phyloP scores from a whole-genome alignment of 2,329 filamentous ascomycete species.

The Phyllosticta citrichinensis region DNA sequence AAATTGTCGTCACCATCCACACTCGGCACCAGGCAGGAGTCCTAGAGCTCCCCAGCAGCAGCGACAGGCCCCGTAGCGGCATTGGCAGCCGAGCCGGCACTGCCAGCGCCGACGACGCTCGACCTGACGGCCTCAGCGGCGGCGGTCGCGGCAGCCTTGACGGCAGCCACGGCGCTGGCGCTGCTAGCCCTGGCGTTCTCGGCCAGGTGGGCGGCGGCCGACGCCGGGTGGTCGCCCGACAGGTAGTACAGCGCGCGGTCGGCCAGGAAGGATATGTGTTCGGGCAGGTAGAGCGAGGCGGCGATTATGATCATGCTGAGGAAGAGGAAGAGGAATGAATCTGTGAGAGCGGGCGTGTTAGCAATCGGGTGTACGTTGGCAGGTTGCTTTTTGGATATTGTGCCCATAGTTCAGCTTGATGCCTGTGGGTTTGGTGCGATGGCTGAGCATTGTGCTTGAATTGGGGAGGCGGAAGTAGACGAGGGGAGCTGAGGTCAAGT shows the following conservation, averaged over 20 bases:
- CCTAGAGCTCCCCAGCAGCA: not conserved
- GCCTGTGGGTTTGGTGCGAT: not conserved
- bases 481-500: not conserved
- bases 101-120: not conserved
- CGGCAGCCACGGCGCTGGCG: not conserved
- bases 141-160: not conserved
- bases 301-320: constrained; percentile 79
- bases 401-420: no score
- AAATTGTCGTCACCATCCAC: not conserved
- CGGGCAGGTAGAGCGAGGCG: constrained; percentile 82
- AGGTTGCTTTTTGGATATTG: no score
- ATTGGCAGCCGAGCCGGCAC: not conserved
- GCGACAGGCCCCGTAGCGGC: not conserved
- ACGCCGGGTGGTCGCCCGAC: constrained; percentile 52
- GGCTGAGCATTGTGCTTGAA: no score
- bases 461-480: not conserved
- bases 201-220: not conserved
- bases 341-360: constrained; percentile 37
- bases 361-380: no score
- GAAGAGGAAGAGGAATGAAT: constrained; percentile 85
- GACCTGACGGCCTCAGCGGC: not conserved
- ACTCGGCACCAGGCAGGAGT: not conserved
- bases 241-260: constrained; percentile 92
- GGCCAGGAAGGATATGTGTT: constrained; percentile 74
- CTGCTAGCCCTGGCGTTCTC: not conserved